Percentiles rank a stretch among this genome's conserved stretches.
phyloP scores from a whole-genome alignment of 805 yeast genomes.

The Teunomyces lycoperdinae region DNA sequence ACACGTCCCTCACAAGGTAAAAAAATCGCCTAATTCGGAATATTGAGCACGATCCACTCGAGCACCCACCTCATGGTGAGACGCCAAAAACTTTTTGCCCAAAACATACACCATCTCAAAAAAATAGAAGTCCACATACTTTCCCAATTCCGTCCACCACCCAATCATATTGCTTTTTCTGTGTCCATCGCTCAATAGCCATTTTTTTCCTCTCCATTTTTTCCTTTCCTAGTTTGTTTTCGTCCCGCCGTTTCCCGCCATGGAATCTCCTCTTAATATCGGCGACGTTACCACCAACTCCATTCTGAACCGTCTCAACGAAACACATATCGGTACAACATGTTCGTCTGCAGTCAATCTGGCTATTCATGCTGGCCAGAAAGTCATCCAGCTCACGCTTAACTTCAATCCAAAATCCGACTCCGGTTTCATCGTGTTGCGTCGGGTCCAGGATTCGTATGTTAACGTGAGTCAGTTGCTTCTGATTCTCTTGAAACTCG shows the following conservation, averaged over 20 bases:
- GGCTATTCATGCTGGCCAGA: conserved; percentile 36
- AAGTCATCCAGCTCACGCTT: conserved; percentile 33
- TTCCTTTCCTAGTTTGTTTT: neutral
- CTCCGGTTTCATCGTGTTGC: conserved; percentile 23
- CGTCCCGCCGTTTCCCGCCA: conserved; percentile 8
- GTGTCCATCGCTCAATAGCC: neutral
- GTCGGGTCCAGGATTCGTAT: conserved; percentile 43
- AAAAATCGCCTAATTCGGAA: conserved; percentile 2
- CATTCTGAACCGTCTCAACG: conserved; percentile 31
- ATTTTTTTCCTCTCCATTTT: neutral
- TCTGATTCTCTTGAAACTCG: conserved; percentile 28
- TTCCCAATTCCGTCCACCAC: neutral
- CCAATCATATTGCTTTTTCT: neutral
- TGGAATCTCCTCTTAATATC: conserved; percentile 42
- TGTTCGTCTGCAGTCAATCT: conserved; percentile 18
- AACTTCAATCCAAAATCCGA: conserved; percentile 7
- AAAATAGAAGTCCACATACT: neutral
- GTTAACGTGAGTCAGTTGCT: conserved; percentile 39
- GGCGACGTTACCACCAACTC: conserved; percentile 43
- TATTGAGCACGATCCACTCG: conserved; percentile 1
- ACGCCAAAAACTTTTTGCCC: neutral
- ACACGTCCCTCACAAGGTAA: neutral
- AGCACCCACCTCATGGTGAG: neutral
- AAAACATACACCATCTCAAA: neutral
- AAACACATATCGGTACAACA: conserved; percentile 33